phyloP scores from a whole-genome alignment of 164 flowering plant genomes.

The Brasenia schreberi region DNA sequence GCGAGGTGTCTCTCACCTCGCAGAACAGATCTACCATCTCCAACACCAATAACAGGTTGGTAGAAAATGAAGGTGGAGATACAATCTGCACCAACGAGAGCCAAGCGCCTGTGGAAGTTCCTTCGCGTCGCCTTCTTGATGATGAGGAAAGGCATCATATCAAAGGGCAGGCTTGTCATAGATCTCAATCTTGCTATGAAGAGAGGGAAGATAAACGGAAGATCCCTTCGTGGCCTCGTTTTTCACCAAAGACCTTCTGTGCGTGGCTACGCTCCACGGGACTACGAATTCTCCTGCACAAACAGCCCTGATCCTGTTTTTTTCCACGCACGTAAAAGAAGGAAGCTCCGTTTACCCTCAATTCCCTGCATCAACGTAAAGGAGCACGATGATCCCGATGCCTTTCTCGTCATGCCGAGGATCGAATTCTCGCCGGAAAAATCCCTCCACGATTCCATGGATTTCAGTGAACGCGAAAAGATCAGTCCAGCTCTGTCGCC shows the following conservation, averaged over 20 bases:
- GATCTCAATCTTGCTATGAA: constrained; percentile 43
- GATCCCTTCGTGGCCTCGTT: constrained; percentile 19
- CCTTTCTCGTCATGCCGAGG: constrained; percentile 20
- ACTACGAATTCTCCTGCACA: constrained; percentile 50
- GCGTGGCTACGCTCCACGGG: constrained; percentile 26
- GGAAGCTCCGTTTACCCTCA: constrained; percentile 21
- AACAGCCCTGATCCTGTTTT: constrained; percentile 48
- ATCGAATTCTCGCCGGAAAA: constrained; percentile 25
- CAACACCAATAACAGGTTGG: neutral
- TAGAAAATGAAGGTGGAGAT: constrained; percentile 14
- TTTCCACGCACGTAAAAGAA: constrained; percentile 26
- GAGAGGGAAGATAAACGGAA: constrained; percentile 32
- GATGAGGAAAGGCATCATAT: constrained; percentile 37
- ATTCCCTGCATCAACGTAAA: constrained; percentile 42
- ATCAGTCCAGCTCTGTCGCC: constrained; percentile 26
- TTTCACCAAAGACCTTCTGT: constrained; percentile 18
- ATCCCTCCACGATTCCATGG: constrained; percentile 6
- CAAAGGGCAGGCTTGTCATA: constrained; percentile 39
- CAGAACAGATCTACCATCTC: constrained; percentile 6
- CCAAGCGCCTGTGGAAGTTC: constrained; percentile 39
- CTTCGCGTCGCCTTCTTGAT: constrained; percentile 31
- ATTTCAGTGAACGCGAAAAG: constrained; percentile 16
- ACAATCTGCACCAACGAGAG: constrained; percentile 18
- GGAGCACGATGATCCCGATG: constrained; percentile 8
- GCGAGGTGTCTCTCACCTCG: constrained; percentile 23